These are phyloP conservation scores for Dovyalis caffra DNA, from an alignment of 345 rosid genomes.

Conservation along the genomic window DNA sequence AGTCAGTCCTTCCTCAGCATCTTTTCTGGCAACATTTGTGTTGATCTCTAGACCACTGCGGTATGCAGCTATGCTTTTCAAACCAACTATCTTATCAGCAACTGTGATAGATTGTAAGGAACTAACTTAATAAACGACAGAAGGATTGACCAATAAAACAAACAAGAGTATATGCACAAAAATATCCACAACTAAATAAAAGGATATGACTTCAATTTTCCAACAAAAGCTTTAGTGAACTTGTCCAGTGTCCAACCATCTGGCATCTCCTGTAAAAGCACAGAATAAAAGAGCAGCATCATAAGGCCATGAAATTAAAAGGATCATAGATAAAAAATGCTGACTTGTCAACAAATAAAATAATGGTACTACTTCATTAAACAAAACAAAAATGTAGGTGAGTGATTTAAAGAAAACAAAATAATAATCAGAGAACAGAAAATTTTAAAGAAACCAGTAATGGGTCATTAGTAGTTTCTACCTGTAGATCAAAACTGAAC, in stretches of 20 bases:
- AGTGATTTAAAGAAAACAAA: not conserved
- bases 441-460: not conserved
- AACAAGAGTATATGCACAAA: not conserved
- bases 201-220: slow-evolving; percentile 83
- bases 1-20: slow-evolving; percentile 72
- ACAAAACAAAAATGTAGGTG: not conserved
- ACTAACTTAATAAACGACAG: slow-evolving; percentile 21
- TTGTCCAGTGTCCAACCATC: slow-evolving; percentile 68
- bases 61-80: slow-evolving; percentile 91
- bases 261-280: slow-evolving; percentile 41
- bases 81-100: slow-evolving; percentile 57
- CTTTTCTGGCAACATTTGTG: slow-evolving; percentile 48
- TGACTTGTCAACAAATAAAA: not conserved
- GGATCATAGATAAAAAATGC: not conserved
- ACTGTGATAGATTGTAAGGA: slow-evolving; percentile 57
- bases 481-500: not conserved
- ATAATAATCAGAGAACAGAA: not conserved
- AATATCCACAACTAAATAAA: slow-evolving; percentile 24
- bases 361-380: not conserved
- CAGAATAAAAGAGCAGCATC: not conserved
- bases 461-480: not conserved
- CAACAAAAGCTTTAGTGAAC: slow-evolving; percentile 55
- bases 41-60: slow-evolving; percentile 85
- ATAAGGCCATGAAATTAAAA: not conserved
- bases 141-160: slow-evolving; percentile 2